A percentile compares a stretch with the other conserved stretches of the same genome.
Evolutionary conservation across 352 stramenopile genomes (phyloP).

Genomic region (Achlya hypogyna): DNA sequence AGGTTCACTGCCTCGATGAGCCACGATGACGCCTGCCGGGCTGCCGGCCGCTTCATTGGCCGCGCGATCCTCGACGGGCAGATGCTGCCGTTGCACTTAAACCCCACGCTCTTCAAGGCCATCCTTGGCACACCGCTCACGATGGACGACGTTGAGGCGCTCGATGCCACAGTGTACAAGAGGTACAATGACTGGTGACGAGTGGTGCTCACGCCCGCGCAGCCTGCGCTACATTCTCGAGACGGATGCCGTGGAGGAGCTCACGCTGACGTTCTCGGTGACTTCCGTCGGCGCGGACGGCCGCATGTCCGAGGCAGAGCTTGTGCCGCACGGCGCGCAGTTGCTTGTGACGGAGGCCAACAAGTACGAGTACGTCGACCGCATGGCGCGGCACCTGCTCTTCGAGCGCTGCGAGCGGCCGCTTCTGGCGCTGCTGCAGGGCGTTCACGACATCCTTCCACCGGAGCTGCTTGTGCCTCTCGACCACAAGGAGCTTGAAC

Average conservation of each 20-base stretch:
- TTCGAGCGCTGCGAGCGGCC: constrained; percentile 88
- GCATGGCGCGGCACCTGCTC: constrained; percentile 88
- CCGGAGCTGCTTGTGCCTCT: constrained; percentile 95
- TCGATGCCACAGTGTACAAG: constrained; percentile 69
- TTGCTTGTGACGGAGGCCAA: constrained; percentile 92
- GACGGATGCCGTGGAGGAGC: constrained; percentile 22
- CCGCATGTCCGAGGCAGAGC: constrained; percentile 49
- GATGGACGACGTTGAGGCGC: constrained; percentile 68
- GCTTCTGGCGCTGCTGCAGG: constrained; percentile 73
- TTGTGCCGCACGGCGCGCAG: constrained; percentile 43
- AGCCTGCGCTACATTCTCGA: constrained; percentile 59
- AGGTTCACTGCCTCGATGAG: no score
- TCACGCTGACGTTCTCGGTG: constrained; percentile 65
- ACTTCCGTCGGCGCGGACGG: constrained; percentile 45
- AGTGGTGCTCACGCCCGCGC: constrained; percentile 10
- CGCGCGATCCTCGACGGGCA: constrained; percentile 59
- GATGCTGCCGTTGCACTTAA: constrained; percentile 58
- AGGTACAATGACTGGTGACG: neutral
- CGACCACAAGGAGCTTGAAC: constrained; percentile 96
- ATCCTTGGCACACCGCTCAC: constrained; percentile 69
- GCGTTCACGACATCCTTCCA: constrained; percentile 96
- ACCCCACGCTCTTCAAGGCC: constrained; percentile 64
- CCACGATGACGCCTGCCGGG: constrained; percentile 46
- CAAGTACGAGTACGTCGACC: constrained; percentile 38
- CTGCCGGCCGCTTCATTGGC: constrained; percentile 53